Evolutionary conservation across 148 eudicot species (phyloP), one percentile per base, ranked within the genome.

Genomic region (Vaccinium corymbosum): DNA sequence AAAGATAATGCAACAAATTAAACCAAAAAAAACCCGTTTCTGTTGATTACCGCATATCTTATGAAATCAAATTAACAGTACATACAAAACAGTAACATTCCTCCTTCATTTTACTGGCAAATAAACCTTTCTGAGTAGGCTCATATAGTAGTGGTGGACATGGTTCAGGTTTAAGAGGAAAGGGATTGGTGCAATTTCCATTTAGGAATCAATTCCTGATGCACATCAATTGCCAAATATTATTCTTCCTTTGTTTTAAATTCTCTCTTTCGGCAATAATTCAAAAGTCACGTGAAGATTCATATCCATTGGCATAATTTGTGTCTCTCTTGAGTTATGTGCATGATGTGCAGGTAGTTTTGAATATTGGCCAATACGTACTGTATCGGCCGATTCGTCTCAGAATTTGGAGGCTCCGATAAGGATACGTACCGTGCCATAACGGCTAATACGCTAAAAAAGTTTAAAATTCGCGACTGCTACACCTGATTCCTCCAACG

Each of bases 231-330:
- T 55, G 81, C 25, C n/a, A 78, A 55, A 55, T 14, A 25, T 3
- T 78, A 55, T 78, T 78, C 64, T 32, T 15, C 42, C 66, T 79
- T 53, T 25, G 53, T 15, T 27, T 53, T 15, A 22, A 5, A 20
- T 6, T n/a, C 38, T 12, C 55, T 48, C 66, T 79, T 8, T 79
- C 81, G 66, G 50, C 66, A 79, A 79, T 79, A 79, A 79, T 79
- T 79, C 49, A 79, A 79, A 79, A 52, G 80, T 42, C 16, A n/a
- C n/a, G 4, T 12, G 56, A 76, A 76, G 56, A 76, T 76, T 76
- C 79, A 42, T 74, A 74, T 74, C 52, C 35, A 50, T 22, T 76
- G 56, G 32, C 79, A 77, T 77, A 51, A 73, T 73, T 73, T 38
- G 3, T 22, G 70, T 62, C 70, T 62, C 70, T 7, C 38, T 35